Evolutionary conservation across 495 filamentous ascomycete species (phyloP).

Genomic region (Penicillium cataractarum): DNA sequence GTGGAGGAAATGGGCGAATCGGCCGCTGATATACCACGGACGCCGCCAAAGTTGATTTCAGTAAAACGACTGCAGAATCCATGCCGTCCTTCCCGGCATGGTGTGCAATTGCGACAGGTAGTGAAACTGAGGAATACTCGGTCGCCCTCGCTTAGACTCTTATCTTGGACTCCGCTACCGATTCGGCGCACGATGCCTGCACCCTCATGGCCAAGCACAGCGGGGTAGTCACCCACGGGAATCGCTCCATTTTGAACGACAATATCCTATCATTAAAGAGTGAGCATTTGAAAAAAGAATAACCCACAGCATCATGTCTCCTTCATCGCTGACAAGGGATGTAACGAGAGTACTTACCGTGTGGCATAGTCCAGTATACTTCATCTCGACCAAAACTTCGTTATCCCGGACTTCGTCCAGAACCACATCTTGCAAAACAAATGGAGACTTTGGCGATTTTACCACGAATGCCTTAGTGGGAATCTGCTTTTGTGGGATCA

Average conservation of each 20-base stretch:
- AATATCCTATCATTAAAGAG: constrained; percentile 24
- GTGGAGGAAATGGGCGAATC: constrained; percentile 24
- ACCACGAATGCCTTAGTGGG: constrained; percentile 37
- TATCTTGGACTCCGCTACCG: constrained; percentile 45
- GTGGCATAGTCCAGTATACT: constrained; percentile 40
- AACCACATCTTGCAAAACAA: constrained; percentile 34
- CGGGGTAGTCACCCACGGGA: constrained; percentile 38
- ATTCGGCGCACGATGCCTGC: constrained; percentile 49
- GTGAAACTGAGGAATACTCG: constrained; percentile 49
- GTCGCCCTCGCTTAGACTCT: constrained; percentile 47
- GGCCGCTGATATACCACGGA: constrained; percentile 21
- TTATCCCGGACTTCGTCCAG: constrained; percentile 31
- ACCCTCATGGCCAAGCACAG: constrained; percentile 58
- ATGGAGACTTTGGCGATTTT: constrained; percentile 27
- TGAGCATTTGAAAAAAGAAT: neutral
- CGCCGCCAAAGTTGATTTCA: constrained; percentile 42
- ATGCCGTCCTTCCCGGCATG: constrained; percentile 25
- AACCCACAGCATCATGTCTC: neutral
- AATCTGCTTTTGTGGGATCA: constrained; percentile 26
- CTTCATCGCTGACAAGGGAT: neutral
- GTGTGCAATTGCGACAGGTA: constrained; percentile 39
- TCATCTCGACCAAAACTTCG: constrained; percentile 41
- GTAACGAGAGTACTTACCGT: constrained; percentile 25
- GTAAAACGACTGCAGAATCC: constrained; percentile 40
- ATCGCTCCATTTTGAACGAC: constrained; percentile 40